These are phyloP conservation scores for Cyberlindnera euphorbiae DNA, from an alignment of 805 yeast species.

Conservation along the genomic window DNA sequence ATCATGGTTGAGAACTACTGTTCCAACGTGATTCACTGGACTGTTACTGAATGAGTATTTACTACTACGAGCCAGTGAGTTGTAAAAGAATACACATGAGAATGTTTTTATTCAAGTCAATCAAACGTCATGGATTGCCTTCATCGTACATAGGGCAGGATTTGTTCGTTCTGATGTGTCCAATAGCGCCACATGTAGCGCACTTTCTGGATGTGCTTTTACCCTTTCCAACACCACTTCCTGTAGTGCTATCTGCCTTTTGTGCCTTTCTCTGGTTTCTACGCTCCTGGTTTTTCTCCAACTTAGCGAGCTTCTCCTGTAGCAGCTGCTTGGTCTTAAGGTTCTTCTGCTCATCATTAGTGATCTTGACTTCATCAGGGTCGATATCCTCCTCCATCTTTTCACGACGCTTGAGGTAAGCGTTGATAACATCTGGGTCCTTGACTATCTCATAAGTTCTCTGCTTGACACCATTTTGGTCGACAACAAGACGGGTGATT, in stretches of 20 bases:
- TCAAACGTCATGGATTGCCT: conserved; percentile 19
- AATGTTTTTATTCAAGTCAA: too few species aligned
- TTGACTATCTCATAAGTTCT: conserved; percentile 71
- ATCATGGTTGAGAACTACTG: conserved; percentile 15
- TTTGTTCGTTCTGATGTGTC: conserved; percentile 86
- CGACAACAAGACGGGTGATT: conserved; percentile 76
- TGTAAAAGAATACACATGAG: too few species aligned
- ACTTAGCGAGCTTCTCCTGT: conserved; percentile 77
- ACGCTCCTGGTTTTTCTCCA: conserved; percentile 71
- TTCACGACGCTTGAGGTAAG: conserved; percentile 71
- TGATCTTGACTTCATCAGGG: conserved; percentile 67
- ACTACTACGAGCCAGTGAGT: too few species aligned
- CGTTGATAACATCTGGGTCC: conserved; percentile 83
- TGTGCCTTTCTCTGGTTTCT: conserved; percentile 52
- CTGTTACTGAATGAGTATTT: not conserved
- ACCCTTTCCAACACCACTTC: conserved; percentile 27
- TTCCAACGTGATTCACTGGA: conserved; percentile 26
- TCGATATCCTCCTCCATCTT: conserved; percentile 59
- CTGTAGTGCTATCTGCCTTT: conserved; percentile 30
- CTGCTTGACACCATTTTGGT: conserved; percentile 81
- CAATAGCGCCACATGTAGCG: conserved; percentile 92
- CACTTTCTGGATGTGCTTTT: conserved; percentile 66
- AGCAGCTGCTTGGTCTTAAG: conserved; percentile 69
- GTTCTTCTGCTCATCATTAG: conserved; percentile 81
- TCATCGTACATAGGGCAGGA: conserved; percentile 85